These are phyloP conservation scores for Carallia pectinifolia DNA, from an alignment of 345 rosid species.

Conservation along the genomic window DNA sequence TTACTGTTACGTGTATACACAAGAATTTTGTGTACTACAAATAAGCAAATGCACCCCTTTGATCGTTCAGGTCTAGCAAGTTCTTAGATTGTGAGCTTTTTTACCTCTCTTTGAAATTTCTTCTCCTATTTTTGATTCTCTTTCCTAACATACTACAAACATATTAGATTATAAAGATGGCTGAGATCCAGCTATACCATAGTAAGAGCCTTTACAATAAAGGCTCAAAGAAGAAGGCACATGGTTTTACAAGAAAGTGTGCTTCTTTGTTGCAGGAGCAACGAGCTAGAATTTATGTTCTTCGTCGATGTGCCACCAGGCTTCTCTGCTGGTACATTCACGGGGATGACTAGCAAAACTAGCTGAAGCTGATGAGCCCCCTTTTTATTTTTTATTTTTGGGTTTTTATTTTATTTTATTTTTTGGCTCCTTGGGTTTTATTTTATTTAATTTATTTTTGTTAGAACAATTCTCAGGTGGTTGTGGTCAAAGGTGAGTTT, in stretches of 20 bases:
- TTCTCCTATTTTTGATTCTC: no score
- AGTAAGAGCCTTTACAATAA: neutral
- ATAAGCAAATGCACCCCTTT: neutral
- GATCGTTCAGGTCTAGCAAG: neutral
- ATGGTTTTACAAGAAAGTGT: conserved; percentile 36
- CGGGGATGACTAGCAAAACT: conserved; percentile 35
- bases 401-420: neutral
- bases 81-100: neutral
- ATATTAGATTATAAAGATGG: neutral
- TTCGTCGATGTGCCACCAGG: conserved; percentile 47
- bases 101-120: neutral
- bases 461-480: no score
- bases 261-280: conserved; percentile 39
- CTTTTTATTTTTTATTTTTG: neutral
- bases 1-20: neutral
- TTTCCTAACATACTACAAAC: no score
- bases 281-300: conserved; percentile 38
- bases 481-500: no score
- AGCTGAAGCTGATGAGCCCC: neutral
- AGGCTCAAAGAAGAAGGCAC: conserved; percentile 21
- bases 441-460: neutral
- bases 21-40: neutral
- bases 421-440: neutral
- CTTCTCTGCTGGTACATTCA: conserved; percentile 48
- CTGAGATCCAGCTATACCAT: conserved; percentile 2